phyloP scores from a whole-genome alignment of 1,284 basidiomycete species.

The Rhodotorula mucilaginosa region DNA sequence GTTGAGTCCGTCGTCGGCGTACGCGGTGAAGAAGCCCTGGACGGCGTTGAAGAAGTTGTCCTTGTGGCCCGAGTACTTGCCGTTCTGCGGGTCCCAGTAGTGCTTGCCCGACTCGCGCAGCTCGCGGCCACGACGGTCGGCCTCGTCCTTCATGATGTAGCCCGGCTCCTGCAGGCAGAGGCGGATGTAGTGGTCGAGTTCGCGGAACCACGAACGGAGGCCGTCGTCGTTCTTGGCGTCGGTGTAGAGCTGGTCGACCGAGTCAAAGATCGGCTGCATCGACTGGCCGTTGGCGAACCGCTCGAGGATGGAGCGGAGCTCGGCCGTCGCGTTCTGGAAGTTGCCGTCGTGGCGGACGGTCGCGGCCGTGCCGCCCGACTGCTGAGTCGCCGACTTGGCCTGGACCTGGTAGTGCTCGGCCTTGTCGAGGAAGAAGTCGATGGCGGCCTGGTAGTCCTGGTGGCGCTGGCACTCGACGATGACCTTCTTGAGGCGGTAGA shows the following conservation, averaged over 20 bases:
- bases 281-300: constrained; percentile 75
- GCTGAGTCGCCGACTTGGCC: constrained; percentile 54
- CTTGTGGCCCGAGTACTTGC: constrained; percentile 80
- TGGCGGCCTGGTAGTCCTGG: constrained; percentile 75
- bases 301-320: constrained; percentile 79
- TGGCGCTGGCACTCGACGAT: constrained; percentile 91
- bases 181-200: constrained; percentile 56
- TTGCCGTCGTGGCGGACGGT: constrained; percentile 57
- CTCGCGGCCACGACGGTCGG: constrained; percentile 56
- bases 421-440: constrained; percentile 51
- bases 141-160: constrained; percentile 74
- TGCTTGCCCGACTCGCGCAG: constrained; percentile 61
- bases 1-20: constrained; percentile 82
- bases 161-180: constrained; percentile 79
- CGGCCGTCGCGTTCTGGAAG: constrained; percentile 60
- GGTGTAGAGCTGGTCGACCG: constrained; percentile 69
- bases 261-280: constrained; percentile 68
- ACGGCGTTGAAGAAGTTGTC: constrained; percentile 72
- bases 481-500: constrained; percentile 78
- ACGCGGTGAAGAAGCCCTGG: constrained; percentile 73
- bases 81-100: constrained; percentile 84
- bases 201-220: constrained; percentile 72
- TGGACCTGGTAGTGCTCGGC: constrained; percentile 67
- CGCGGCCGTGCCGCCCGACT: constrained; percentile 49
- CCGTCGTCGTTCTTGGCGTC: constrained; percentile 74